Base-by-base conservation (phyloP, 1,284 basidiomycete species). In the Malassezia caprae region DNA sequence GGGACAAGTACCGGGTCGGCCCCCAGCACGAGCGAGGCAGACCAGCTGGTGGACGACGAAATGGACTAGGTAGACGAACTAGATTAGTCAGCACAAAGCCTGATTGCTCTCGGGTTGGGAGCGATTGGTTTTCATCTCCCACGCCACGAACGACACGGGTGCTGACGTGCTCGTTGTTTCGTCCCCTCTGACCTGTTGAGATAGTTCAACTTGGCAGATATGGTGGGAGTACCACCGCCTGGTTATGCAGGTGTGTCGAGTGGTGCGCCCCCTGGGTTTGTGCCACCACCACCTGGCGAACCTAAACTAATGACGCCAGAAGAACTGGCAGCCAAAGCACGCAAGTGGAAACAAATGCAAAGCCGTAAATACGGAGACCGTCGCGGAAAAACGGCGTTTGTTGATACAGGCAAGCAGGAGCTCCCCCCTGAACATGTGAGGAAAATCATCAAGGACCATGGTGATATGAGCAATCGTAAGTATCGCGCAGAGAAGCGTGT, bases 401-500 rank as follows among this genome's bases (percentile, higher is more conserved):
- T 91, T 62, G 90, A 93, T 75, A 87, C 89, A 80, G 90, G 88
- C 49, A 93, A 93, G 77, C 88, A 90, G 58, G 69, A 75, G 56
- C 68, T 78, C 57, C 77, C 80, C 60, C 69, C 88, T 32, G 94
- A 99, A 77, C 91, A 96, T 52, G 62, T 72, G 7, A 55, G 74
- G 27, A 76, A 76, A 53, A 74, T 76, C 51, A 67, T 76, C 60
- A 76, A 76, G 58, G 74, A 76, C 59, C 74, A 76, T 53, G 74
- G 74, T 26, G 74, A 76, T 57, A 72, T 76, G 62, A 69, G 69
- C 48, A 76, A 77, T 60, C 68, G 76, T 59, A 77, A 78, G 79
- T 98, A 96, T 77, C 81, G 94, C 64, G 91, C 93, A 74, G 94
- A 99, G 80, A 99, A 98, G 79, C 88, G 94, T 64, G 94, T 96